Percentiles rank a stretch among this genome's conserved stretches.
phyloP scores from a whole-genome alignment of 148 eudicot species.

The Persicaria maculosa region DNA sequence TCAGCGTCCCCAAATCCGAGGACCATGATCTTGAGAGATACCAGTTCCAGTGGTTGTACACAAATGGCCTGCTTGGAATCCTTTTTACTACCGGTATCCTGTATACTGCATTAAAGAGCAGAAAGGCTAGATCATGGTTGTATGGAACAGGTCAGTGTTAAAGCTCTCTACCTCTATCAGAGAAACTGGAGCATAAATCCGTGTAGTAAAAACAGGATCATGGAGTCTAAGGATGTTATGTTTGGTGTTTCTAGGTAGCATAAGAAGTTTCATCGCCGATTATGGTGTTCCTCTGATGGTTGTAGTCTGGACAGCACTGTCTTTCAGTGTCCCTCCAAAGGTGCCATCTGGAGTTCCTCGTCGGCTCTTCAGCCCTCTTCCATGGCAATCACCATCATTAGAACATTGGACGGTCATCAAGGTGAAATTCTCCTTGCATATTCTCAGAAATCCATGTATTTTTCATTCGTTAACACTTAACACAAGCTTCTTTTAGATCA shows the following conservation, averaged over 20 bases:
- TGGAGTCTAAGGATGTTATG: conserved; percentile 37
- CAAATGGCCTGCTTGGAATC: conserved; percentile 59
- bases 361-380: conserved; percentile 66
- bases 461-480: neutral
- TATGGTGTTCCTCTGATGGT: conserved; percentile 90
- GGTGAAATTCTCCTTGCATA: conserved; percentile 24
- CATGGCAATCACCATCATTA: conserved; percentile 70
- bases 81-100: conserved; percentile 56
- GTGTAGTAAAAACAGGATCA: conserved; percentile 6
- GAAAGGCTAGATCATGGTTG: conserved; percentile 66
- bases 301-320: conserved; percentile 63
- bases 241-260: conserved; percentile 1
- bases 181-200: neutral
- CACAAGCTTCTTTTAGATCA: neutral
- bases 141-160: conserved; percentile 46
- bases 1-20: conserved; percentile 32
- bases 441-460: neutral
- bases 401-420: conserved; percentile 71
- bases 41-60: conserved; percentile 56
- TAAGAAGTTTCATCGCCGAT: conserved; percentile 55
- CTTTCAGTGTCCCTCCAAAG: conserved; percentile 47
- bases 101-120: conserved; percentile 45
- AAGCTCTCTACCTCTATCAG: neutral
- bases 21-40: conserved; percentile 24
- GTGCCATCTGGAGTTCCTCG: conserved; percentile 73